Percentiles rank a stretch among this genome's conserved stretches.
phyloP scores from a whole-genome alignment of 768 basidiomycete species.

The Megacollybia marginata region DNA sequence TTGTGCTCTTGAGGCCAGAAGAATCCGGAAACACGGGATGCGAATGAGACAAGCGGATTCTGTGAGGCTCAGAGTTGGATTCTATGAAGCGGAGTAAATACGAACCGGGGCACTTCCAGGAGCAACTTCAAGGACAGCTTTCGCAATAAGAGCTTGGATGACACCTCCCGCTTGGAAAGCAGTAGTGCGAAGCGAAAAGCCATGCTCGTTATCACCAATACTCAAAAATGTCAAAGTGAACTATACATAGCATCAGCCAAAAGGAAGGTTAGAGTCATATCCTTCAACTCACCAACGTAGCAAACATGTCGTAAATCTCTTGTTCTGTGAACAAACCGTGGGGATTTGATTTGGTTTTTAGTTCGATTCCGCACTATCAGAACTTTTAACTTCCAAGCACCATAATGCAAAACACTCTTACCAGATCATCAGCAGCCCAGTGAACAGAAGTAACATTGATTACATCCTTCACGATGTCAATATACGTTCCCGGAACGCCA shows the following conservation, averaged over 20 bases:
- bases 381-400: slow-evolving; percentile 69
- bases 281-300: no score
- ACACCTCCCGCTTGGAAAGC: slow-evolving; percentile 20
- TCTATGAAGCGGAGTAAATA: no score
- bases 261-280: slow-evolving; percentile 31
- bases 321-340: slow-evolving; percentile 67
- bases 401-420: slow-evolving; percentile 48
- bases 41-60: slow-evolving; percentile 23
- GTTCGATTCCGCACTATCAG: slow-evolving; percentile 77
- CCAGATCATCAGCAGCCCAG: slow-evolving; percentile 32
- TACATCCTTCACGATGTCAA: no score
- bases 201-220: slow-evolving; percentile 39
- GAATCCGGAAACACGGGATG: slow-evolving; percentile 21
- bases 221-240: slow-evolving; percentile 15
- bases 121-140: slow-evolving; percentile 24
- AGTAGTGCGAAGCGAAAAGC: slow-evolving; percentile 60
- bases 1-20: background rate
- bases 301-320: no score
- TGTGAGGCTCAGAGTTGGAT: slow-evolving; percentile 33
- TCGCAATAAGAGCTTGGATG: background rate
- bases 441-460: slow-evolving; percentile 36
- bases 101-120: slow-evolving; percentile 33
- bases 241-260: no score
- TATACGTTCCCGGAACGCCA: no score
- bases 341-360: slow-evolving; percentile 82